These are phyloP conservation scores for Rhizopogon vesiculosus DNA, from an alignment of 768 basidiomycete genomes.

Conservation along the genomic window DNA sequence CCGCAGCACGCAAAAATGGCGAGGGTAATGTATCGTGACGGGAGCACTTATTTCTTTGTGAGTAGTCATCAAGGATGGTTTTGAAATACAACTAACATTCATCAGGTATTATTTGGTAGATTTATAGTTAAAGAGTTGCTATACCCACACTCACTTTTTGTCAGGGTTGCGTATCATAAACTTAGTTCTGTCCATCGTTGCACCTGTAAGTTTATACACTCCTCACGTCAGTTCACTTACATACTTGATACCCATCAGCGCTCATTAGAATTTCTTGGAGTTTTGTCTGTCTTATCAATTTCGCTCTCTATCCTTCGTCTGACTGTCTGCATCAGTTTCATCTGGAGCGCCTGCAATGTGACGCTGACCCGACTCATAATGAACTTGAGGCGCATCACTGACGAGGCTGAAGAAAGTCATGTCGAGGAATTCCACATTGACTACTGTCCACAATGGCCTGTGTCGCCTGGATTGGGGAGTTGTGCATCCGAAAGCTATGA, in stretches of 20 bases:
- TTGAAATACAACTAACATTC: not conserved
- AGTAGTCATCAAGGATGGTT: not conserved
- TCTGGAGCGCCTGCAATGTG: slow-evolving; percentile 31
- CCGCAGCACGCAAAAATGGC: slow-evolving; percentile 10
- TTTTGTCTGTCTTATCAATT: slow-evolving; percentile 11
- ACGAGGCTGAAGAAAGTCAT: not conserved
- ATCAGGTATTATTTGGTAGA: slow-evolving; percentile 22
- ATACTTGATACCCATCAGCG: slow-evolving; percentile 6
- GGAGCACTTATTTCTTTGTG: slow-evolving; percentile 23
- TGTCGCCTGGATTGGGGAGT: not conserved
- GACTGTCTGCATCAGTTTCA: slow-evolving; percentile 19
- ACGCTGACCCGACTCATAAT: slow-evolving; percentile 29
- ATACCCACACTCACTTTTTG: not conserved
- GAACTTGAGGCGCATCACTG: slow-evolving; percentile 23
- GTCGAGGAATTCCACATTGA: not conserved
- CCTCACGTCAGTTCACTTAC: not conserved
- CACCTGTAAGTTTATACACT: slow-evolving; percentile 16
- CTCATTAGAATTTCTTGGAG: slow-evolving; percentile 14
- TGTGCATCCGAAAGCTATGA: not conserved
- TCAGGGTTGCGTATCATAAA: slow-evolving; percentile 19
- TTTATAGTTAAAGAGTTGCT: not conserved
- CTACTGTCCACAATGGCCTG: not conserved
- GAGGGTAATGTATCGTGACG: slow-evolving; percentile 24
- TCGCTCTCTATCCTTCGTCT: not conserved
- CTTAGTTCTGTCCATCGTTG: slow-evolving; percentile 12